phyloP scores from a whole-genome alignment of 306 rosid genomes.

The Rubus parviflorus region DNA sequence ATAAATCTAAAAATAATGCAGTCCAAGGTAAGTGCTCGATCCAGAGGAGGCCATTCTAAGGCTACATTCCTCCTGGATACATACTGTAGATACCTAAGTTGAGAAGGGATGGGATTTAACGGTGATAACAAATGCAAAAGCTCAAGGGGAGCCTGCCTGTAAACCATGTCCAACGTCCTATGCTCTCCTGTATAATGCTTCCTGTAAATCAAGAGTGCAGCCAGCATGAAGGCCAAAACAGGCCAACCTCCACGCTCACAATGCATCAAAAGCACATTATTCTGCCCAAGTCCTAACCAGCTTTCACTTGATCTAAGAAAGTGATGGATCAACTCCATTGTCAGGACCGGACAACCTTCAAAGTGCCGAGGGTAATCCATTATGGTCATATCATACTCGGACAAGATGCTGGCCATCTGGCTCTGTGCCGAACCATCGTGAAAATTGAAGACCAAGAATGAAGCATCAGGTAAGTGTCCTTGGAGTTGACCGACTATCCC shows the following conservation, averaged over 20 bases:
- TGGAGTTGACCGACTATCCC: constrained; percentile 61
- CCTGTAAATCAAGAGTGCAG: constrained; percentile 76
- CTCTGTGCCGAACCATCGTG: constrained; percentile 55
- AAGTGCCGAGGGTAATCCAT: constrained; percentile 94
- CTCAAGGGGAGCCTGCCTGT: constrained; percentile 81
- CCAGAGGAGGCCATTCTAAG: constrained; percentile 90
- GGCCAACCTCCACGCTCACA: constrained; percentile 97
- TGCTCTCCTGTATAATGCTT: constrained; percentile 79
- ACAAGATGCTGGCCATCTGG: constrained; percentile 55
- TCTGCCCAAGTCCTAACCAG: constrained; percentile 83
- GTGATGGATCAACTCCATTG: constrained; percentile 84
- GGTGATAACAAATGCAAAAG: constrained; percentile 73
- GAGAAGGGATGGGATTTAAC: constrained; percentile 84
- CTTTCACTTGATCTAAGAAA: constrained; percentile 88
- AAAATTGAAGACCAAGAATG: constrained; percentile 77
- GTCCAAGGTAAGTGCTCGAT: constrained; percentile 83
- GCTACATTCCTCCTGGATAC: constrained; percentile 85
- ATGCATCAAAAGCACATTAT: constrained; percentile 82
- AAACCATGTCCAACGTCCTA: constrained; percentile 86
- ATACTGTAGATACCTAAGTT: constrained; percentile 83
- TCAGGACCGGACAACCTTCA: constrained; percentile 77
- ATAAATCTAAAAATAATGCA: constrained; percentile 77
- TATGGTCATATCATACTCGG: constrained; percentile 76
- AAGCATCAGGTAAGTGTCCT: constrained; percentile 67
- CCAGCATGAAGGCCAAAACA: constrained; percentile 84